Percentiles rank a stretch among this genome's conserved stretches.
These are phyloP conservation scores for Furcasterigmium furcatum DNA, from an alignment of 2,329 filamentous ascomycete species.

Conservation along the genomic window DNA sequence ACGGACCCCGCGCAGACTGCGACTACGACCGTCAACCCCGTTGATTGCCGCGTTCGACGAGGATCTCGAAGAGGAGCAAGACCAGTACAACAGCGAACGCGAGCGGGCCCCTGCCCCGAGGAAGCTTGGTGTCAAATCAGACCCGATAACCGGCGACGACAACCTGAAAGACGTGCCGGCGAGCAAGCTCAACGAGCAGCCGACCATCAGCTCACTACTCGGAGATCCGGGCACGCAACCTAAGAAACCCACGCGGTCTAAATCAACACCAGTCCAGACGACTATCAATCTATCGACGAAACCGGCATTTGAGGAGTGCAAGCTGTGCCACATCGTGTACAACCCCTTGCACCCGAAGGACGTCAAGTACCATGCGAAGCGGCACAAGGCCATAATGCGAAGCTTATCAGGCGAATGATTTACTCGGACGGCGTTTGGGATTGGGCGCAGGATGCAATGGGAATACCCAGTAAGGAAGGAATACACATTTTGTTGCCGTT, in stretches of 20 bases:
- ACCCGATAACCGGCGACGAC: not conserved
- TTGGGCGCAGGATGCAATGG: not conserved
- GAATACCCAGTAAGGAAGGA: not conserved
- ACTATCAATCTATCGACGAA: slow-evolving; percentile 40
- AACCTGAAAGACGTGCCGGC: not conserved
- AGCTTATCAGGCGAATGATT: slow-evolving; percentile 11
- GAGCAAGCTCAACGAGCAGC: not conserved
- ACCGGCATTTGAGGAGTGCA: slow-evolving; percentile 39
- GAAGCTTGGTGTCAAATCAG: not conserved
- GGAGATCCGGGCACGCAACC: not conserved
- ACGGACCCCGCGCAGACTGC: slow-evolving; percentile 12
- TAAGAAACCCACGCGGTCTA: slow-evolving; percentile 11
- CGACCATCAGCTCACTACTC: not conserved
- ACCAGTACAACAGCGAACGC: not conserved
- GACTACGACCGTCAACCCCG: slow-evolving; percentile 8
- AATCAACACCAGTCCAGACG: slow-evolving; percentile 29
- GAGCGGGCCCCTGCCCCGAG: not conserved
- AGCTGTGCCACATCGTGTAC: slow-evolving; percentile 37
- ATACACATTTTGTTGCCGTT: not conserved
- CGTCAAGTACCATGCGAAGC: slow-evolving; percentile 37
- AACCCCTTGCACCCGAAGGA: slow-evolving; percentile 40
- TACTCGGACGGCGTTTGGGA: not conserved
- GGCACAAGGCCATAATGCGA: slow-evolving; percentile 23
- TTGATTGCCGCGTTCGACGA: slow-evolving; percentile 1
- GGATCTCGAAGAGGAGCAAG: not conserved